A percentile compares a stretch with the other conserved stretches of the same genome.
These are phyloP conservation scores for Boletus rubroflammeus DNA, from an alignment of 768 basidiomycete species.

Conservation along the genomic window DNA sequence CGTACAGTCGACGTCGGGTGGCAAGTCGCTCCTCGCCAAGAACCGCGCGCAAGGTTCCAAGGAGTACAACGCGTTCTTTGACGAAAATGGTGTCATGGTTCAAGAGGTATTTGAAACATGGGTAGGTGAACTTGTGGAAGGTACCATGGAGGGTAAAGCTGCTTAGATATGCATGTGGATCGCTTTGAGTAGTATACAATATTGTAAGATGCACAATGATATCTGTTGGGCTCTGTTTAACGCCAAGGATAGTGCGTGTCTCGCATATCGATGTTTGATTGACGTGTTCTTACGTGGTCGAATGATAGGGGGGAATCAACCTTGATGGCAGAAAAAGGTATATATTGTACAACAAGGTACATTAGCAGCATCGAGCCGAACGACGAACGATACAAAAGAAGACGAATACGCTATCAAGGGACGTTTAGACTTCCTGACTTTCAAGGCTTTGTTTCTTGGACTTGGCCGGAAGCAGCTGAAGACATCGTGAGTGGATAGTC, in stretches of 20 bases:
- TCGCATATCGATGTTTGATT: neutral
- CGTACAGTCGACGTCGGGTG: conserved; percentile 76
- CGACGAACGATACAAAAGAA: neutral
- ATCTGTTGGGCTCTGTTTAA: conserved; percentile 8
- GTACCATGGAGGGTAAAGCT: conserved; percentile 66
- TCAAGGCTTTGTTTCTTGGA: conserved; percentile 32
- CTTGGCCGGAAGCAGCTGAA: conserved; percentile 30
- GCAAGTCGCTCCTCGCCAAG: conserved; percentile 79
- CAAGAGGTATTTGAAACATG: conserved; percentile 72
- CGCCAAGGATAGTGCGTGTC: neutral
- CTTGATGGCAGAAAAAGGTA: too few species aligned
- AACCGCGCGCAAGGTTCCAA: conserved; percentile 55
- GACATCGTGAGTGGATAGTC: neutral
- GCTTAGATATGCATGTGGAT: conserved; percentile 29
- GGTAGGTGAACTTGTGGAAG: conserved; percentile 71
- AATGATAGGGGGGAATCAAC: neutral
- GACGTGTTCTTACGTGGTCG: too few species aligned
- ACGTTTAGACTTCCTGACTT: conserved; percentile 31
- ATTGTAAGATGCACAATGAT: conserved; percentile 30
- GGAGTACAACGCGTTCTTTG: conserved; percentile 74
- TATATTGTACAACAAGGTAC: conserved; percentile 3
- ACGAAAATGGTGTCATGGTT: conserved; percentile 74
- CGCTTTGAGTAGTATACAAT: conserved; percentile 15
- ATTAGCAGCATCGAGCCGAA: conserved; percentile 4
- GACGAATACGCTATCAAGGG: neutral